Base-by-base conservation (phyloP, 495 filamentous ascomycete genomes). In the Darksidea phi region DNA sequence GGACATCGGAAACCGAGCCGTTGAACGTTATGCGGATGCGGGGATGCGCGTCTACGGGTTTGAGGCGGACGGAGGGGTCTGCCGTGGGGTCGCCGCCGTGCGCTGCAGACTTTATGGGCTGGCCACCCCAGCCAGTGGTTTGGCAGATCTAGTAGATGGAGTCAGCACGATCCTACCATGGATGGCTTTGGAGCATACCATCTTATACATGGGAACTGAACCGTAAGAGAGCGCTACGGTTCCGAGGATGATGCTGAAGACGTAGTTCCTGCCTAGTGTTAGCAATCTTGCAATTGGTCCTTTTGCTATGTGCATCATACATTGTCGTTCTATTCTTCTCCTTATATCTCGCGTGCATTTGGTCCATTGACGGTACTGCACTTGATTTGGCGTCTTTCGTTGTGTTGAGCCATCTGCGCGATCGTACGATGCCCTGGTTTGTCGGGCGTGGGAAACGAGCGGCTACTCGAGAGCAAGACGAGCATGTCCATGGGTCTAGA, bases 21-120 rank as follows among this genome's bases (percentile, higher is more conserved):
- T 88, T 90, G 82, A 99, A 99, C 41, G 95, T 97, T 53, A 99
- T 92, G 26, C 92, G 89, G 50, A 99, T 88, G 25, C 94, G 91
- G 51, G 86, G 87, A 21, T 88, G 87, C 70, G 81, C 76, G 1
- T 82, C 88, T n/a, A 95, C 87, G 20, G 94, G 94, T 24, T 80
- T 79, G 26, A 97, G 84, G 34, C 89, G 88, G 21, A 76, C 74
- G 12, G 90, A 79, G 25, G 86, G 84, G 74, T 93, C 89, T 52
- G 72, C 78, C 62, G 57, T 34, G 43, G 80, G 80, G 65, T 79
- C 79, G 51, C 70, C 70, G 54, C 80, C 80, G 75, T 96, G 90
- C n/a, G 78, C 79, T 2, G 82, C 75, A 45, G 92, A 88, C 62
- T 88, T 87, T 56, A 97, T 84, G 13, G 94, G 94, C 69, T 95